Percentiles rank a stretch among this genome's conserved stretches.
Evolutionary conservation across 139 green algal genomes (phyloP).

Genomic region (Chlorella sp.): DNA sequence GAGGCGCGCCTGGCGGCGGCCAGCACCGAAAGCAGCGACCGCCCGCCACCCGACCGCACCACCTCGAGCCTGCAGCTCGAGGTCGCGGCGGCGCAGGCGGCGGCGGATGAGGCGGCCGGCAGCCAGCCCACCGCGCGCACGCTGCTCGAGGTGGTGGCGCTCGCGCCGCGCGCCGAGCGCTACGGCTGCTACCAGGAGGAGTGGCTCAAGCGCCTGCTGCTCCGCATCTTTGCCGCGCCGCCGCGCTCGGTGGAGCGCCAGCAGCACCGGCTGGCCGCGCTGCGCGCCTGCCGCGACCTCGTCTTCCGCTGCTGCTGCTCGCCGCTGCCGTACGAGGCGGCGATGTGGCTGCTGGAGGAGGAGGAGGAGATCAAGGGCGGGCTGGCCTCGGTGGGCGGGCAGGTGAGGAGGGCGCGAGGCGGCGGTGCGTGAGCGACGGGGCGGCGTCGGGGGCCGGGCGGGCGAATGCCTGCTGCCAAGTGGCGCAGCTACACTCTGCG

Average conservation of each 20-base stretch:
- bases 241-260: conserved; percentile 43
- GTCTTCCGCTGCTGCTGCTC: conserved; percentile 54
- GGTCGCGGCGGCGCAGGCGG: conserved; percentile 24
- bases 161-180: conserved; percentile 1
- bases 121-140: not conserved
- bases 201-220: conserved; percentile 54
- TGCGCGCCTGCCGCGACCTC: conserved; percentile 49
- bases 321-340: conserved; percentile 70
- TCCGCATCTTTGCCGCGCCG: conserved; percentile 44
- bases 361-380: conserved; percentile 66
- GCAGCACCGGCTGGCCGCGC: conserved; percentile 49
- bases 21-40: no score
- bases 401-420: conserved; percentile 43
- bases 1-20: conserved; percentile 25
- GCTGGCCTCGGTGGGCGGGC: conserved; percentile 39
- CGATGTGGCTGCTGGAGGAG: conserved; percentile 76
- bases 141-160: conserved; percentile 26
- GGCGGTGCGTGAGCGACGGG: conserved; percentile 27
- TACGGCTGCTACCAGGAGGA: conserved; percentile 68
- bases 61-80: conserved; percentile 43
- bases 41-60: conserved; percentile 10
- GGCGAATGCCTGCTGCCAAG: no score
- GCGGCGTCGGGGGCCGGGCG: no score
- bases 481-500: no score
- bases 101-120: conserved; percentile 4